phyloP scores from a whole-genome alignment of 495 filamentous ascomycete genomes.

The Amphirosellinia nigrospora region DNA sequence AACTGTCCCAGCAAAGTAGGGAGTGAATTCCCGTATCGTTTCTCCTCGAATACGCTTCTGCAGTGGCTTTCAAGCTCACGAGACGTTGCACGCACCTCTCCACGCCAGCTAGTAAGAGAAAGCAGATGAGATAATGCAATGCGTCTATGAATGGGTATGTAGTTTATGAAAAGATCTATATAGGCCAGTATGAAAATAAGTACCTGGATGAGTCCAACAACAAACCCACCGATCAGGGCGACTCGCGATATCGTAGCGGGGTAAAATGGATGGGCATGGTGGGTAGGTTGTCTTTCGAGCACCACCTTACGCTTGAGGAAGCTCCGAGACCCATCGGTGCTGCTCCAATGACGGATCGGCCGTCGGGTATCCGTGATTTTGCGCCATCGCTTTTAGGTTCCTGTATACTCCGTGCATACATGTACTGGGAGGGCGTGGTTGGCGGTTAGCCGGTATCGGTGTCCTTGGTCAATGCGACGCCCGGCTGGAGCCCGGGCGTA shows the following conservation, averaged over 20 bases:
- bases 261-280: too few species aligned
- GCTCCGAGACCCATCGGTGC: neutral
- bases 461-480: neutral
- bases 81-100: too few species aligned
- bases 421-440: conserved; percentile 6
- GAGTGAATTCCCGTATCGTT: neutral
- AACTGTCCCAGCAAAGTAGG: neutral
- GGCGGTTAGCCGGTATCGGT: conserved; percentile 20
- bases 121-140: neutral
- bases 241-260: conserved; percentile 18
- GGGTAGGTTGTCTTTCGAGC: neutral
- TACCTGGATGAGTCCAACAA: neutral
- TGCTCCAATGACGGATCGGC: neutral
- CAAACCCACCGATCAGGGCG: neutral
- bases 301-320: conserved; percentile 24
- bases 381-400: conserved; percentile 18
- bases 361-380: conserved; percentile 20
- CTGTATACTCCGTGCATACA: neutral
- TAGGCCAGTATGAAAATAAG: neutral
- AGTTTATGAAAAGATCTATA: neutral
- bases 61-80: neutral
- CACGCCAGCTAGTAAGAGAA: too few species aligned
- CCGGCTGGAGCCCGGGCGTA: conserved; percentile 11
- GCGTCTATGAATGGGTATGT: neutral
- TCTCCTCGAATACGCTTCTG: neutral